phyloP scores from a whole-genome alignment of 352 stramenopile species.

The Aphanomyces euteiches region DNA sequence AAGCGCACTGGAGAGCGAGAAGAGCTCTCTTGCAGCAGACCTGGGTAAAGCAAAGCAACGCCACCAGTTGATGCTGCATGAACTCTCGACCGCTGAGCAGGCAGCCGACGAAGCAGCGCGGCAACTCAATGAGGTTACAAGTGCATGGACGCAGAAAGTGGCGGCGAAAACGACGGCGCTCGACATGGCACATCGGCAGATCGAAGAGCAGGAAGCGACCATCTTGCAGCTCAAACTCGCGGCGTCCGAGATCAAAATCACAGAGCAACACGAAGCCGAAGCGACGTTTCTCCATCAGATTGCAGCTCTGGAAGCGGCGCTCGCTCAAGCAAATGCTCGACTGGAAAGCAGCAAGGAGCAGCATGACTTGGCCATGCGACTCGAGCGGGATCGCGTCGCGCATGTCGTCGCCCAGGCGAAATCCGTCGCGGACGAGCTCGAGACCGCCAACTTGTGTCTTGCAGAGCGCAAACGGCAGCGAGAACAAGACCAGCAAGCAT shows the following conservation, averaged over 20 bases:
- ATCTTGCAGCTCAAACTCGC: slow-evolving; percentile 29
- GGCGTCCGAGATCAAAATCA: slow-evolving; percentile 39
- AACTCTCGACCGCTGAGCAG: no score
- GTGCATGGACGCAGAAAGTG: not conserved
- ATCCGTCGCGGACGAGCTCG: slow-evolving; percentile 36
- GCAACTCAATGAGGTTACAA: not conserved
- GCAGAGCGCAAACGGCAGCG: slow-evolving; percentile 63
- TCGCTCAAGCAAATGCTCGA: slow-evolving; percentile 43
- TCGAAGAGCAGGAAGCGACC: slow-evolving; percentile 9
- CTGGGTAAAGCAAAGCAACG: no score
- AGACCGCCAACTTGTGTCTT: slow-evolving; percentile 68
- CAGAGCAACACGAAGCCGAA: slow-evolving; percentile 42
- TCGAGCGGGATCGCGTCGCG: slow-evolving; percentile 55
- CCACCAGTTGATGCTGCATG: no score
- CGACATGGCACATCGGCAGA: not conserved
- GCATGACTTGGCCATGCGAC: slow-evolving; percentile 31
- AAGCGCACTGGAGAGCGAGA: not conserved
- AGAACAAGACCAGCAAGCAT: slow-evolving; percentile 39
- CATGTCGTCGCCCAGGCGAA: slow-evolving; percentile 51
- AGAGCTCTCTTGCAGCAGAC: not conserved
- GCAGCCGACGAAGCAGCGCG: no score
- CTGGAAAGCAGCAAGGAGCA: slow-evolving; percentile 44
- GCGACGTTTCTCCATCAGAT: slow-evolving; percentile 61
- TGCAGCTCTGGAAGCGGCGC: slow-evolving; percentile 47
- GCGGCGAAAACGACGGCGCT: slow-evolving; percentile 7